A percentile compares a stretch with the other conserved stretches of the same genome.
Evolutionary conservation across 345 rosid species (phyloP).

Genomic region (Aquilaria sinensis): DNA sequence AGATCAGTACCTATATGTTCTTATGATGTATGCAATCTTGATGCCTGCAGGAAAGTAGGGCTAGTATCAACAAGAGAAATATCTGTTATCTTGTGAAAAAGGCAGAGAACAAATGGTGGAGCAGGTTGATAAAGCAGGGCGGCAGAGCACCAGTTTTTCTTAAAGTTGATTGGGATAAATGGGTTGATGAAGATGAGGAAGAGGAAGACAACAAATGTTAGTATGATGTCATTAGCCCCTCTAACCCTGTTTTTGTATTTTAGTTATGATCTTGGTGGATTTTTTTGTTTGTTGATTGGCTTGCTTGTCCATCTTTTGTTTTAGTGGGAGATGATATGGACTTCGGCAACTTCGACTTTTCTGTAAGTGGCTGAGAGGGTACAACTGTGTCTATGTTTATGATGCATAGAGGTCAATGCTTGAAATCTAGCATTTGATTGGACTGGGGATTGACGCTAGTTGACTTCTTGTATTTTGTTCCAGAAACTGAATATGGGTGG

Average conservation of each 20-base stretch:
- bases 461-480: slow-evolving; percentile 1
- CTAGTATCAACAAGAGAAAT: slow-evolving; percentile 33
- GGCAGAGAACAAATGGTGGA: slow-evolving; percentile 55
- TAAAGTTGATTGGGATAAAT: slow-evolving; percentile 59
- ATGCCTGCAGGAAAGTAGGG: slow-evolving; percentile 45
- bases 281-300: slow-evolving; percentile 4
- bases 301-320: slow-evolving; percentile 4
- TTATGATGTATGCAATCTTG: not conserved
- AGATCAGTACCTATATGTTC: not conserved
- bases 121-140: slow-evolving; percentile 34
- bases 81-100: slow-evolving; percentile 43
- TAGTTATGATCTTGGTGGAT: not conserved
- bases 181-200: slow-evolving; percentile 62
- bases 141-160: slow-evolving; percentile 46
- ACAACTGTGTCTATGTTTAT: not conserved
- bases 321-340: slow-evolving; percentile 24
- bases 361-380: slow-evolving; percentile 19
- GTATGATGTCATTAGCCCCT: not conserved
- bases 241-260: not conserved
- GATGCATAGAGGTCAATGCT: not conserved
- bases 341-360: slow-evolving; percentile 38
- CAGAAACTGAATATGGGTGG: slow-evolving; percentile 25
- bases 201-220: slow-evolving; percentile 25
- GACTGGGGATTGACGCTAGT: not conserved
- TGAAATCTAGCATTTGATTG: not conserved